Conservation (phyloP, 1,284 basidiomycete species). For the Cutaneotrichosporon dermatis region DNA sequence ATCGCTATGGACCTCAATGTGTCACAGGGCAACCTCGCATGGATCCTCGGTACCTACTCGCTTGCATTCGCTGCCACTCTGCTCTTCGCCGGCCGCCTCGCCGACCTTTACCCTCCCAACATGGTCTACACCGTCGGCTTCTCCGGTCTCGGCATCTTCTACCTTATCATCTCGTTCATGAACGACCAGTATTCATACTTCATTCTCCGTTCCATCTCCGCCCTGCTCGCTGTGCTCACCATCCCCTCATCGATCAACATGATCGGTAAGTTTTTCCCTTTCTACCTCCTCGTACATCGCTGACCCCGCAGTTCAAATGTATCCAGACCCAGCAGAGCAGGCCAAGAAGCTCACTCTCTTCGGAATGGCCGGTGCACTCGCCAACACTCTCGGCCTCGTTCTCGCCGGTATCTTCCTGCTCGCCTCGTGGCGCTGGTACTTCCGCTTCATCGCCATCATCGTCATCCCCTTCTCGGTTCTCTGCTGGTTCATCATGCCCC, state of each 20-base stretch:
- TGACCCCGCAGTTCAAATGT: constrained; percentile 34
- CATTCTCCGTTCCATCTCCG: constrained; percentile 42
- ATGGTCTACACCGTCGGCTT: constrained; percentile 41
- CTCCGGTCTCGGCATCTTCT: constrained; percentile 38
- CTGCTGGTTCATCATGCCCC: constrained; percentile 40
- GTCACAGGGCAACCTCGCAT: constrained; percentile 31
- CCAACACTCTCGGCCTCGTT: constrained; percentile 28
- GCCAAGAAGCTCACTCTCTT: constrained; percentile 42
- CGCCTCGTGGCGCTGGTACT: constrained; percentile 46
- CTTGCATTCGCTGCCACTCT: constrained; percentile 37
- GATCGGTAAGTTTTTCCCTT: constrained; percentile 18
- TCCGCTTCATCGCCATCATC: constrained; percentile 39
- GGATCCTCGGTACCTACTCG: constrained; percentile 39
- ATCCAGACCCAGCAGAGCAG: constrained; percentile 39
- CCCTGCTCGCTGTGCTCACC: constrained; percentile 41
- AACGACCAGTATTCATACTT: constrained; percentile 43
- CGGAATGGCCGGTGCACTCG: constrained; percentile 41
- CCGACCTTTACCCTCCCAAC: constrained; percentile 43
- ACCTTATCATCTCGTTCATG: constrained; percentile 47
- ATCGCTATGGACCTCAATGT: constrained; percentile 38
- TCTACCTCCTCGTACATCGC: too few relatives aligned
- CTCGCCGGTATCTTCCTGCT: constrained; percentile 44
- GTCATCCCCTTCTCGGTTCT: constrained; percentile 35
- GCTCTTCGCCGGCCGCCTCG: constrained; percentile 40
- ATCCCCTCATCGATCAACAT: constrained; percentile 46